These are phyloP conservation scores for Aspergillus novoparasiticus DNA, from an alignment of 2,329 filamentous ascomycete species.

Conservation along the genomic window DNA sequence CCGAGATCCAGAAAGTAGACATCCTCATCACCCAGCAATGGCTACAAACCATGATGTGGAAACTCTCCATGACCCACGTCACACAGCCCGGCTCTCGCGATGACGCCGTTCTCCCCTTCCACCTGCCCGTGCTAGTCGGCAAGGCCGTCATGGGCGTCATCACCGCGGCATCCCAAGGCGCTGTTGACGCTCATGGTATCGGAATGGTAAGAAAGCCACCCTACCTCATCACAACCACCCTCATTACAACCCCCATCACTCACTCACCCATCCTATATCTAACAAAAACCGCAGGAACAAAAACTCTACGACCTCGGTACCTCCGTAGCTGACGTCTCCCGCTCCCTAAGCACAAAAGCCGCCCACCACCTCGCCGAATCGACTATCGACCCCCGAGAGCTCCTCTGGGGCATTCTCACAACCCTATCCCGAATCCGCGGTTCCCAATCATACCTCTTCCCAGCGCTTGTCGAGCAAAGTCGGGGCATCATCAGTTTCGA, in stretches of 20 bases:
- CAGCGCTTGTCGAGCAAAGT: conserved; percentile 34
- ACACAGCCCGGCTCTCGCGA: conserved; percentile 59
- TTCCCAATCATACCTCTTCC: conserved; percentile 41
- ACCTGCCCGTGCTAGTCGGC: conserved; percentile 65
- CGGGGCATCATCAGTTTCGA: conserved; percentile 35
- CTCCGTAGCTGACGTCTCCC: conserved; percentile 37
- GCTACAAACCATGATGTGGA: conserved; percentile 73
- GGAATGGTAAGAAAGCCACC: conserved; percentile 62
- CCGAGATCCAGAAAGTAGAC: conserved; percentile 69
- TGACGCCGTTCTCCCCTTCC: conserved; percentile 64
- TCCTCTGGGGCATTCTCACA: conserved; percentile 43
- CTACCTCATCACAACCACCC: not conserved
- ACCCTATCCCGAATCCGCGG: conserved; percentile 42
- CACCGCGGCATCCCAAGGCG: conserved; percentile 71
- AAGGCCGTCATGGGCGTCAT: conserved; percentile 68
- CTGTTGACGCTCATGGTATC: conserved; percentile 74
- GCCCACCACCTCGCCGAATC: conserved; percentile 33
- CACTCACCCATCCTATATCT: no score
- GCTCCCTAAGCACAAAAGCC: conserved; percentile 32
- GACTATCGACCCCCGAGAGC: conserved; percentile 35
- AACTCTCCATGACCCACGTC: conserved; percentile 67
- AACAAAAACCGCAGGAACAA: conserved; percentile 36
- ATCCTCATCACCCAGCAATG: conserved; percentile 71
- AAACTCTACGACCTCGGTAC: conserved; percentile 40
- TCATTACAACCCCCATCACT: no score